Conservation (phyloP, 2,329 filamentous ascomycete genomes). For the Pseudogymnoascus sp. region DNA sequence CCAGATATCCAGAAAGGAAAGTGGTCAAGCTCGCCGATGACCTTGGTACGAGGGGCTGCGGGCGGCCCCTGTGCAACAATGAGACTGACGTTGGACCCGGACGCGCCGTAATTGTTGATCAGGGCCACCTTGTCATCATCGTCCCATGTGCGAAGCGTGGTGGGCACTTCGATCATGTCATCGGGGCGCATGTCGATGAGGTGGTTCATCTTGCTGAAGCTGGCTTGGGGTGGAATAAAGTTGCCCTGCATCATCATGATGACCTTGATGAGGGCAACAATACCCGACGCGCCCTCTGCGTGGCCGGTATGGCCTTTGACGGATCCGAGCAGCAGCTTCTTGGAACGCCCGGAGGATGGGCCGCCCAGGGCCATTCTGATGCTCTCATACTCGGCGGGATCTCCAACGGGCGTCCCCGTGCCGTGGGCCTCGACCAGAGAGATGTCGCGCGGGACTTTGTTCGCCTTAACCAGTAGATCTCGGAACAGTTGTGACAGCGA, state of each 20-base stretch:
- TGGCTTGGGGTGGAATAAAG: slow-evolving; percentile 24
- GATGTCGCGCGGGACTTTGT: slow-evolving; percentile 23
- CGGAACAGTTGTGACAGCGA: slow-evolving; percentile 29
- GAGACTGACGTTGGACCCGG: slow-evolving; percentile 20
- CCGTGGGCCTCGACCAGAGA: slow-evolving; percentile 29
- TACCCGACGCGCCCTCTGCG: slow-evolving; percentile 22
- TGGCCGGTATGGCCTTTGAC: slow-evolving; percentile 12
- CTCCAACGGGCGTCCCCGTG: slow-evolving; percentile 28
- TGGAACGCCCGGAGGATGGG: slow-evolving; percentile 17
- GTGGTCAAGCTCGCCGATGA: not conserved
- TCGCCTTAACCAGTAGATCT: slow-evolving; percentile 20
- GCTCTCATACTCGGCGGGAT: slow-evolving; percentile 26
- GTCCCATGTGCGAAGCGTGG: not conserved
- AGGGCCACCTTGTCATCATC: slow-evolving; percentile 11
- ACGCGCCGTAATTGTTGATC: slow-evolving; percentile 23
- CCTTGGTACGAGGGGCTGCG: not conserved
- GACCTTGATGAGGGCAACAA: slow-evolving; percentile 18
- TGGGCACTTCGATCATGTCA: not conserved
- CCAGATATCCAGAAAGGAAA: slow-evolving; percentile 17
- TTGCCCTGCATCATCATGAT: slow-evolving; percentile 27
- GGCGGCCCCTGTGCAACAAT: slow-evolving; percentile 12
- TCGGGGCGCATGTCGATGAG: slow-evolving; percentile 28
- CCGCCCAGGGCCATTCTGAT: slow-evolving; percentile 22
- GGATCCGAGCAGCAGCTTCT: slow-evolving; percentile 34
- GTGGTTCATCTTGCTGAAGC: slow-evolving; percentile 30